These are phyloP conservation scores for Neophaeococcomyces mojaviensis DNA, from an alignment of 2,329 filamentous ascomycete genomes.

Conservation along the genomic window DNA sequence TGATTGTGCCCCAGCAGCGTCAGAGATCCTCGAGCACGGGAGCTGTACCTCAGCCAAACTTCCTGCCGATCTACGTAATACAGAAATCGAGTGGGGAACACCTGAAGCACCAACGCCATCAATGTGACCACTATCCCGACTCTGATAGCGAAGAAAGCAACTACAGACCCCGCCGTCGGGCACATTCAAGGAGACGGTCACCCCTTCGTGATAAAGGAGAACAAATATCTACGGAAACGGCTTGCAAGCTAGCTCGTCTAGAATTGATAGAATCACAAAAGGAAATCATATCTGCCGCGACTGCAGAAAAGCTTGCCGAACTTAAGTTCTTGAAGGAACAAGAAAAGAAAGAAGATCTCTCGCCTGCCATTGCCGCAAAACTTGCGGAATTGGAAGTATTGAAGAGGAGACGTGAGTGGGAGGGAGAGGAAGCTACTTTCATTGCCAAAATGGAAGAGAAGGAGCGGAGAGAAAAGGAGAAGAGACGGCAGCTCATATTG, in stretches of 20 bases:
- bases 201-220: not conserved
- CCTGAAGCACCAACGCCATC: slow-evolving; percentile 11
- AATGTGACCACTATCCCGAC: slow-evolving; percentile 8
- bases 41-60: slow-evolving; percentile 14
- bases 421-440: slow-evolving; percentile 24
- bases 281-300: too few species aligned
- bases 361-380: slow-evolving; percentile 12
- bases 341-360: slow-evolving; percentile 4
- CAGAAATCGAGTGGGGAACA: slow-evolving; percentile 15
- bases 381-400: slow-evolving; percentile 28
- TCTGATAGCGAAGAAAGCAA: slow-evolving; percentile 2
- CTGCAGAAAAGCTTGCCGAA: too few species aligned
- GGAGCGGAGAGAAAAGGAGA: slow-evolving; percentile 16
- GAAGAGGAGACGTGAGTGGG: slow-evolving; percentile 30
- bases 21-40: slow-evolving; percentile 20
- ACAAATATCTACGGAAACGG: slow-evolving; percentile 1
- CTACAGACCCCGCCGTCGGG: not conserved
- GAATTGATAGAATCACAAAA: too few species aligned
- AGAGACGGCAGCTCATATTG: slow-evolving; percentile 21
- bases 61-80: slow-evolving; percentile 13
- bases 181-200: slow-evolving; percentile 11
- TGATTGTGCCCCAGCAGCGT: slow-evolving; percentile 17
- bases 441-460: slow-evolving; percentile 25
- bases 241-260: too few species aligned
- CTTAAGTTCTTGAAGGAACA: too few species aligned